These are phyloP conservation scores for Lentinula lateritia DNA, from an alignment of 768 basidiomycete genomes.

Conservation along the genomic window DNA sequence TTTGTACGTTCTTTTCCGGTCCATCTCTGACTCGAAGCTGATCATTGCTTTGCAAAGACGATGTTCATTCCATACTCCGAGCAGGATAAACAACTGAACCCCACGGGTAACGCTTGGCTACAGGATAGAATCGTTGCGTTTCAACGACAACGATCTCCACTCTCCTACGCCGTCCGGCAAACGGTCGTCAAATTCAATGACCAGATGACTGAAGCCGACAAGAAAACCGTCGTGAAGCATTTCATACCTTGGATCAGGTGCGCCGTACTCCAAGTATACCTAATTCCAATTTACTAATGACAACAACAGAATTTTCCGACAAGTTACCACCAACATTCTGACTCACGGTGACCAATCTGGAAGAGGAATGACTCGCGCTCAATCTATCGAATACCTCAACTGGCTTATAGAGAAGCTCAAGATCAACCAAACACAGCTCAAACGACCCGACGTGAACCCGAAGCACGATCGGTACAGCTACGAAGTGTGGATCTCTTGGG, in stretches of 20 bases:
- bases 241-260: not conserved
- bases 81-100: not conserved
- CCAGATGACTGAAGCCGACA: not conserved
- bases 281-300: not conserved
- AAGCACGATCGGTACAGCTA: not conserved
- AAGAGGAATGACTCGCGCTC: not conserved
- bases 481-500: constrained; percentile 1
- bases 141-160: not conserved
- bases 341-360: not conserved
- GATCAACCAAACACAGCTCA: not conserved
- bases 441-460: not conserved
- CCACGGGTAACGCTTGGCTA: not conserved
- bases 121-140: not conserved
- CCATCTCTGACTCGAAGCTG: not conserved
- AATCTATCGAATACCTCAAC: not conserved
- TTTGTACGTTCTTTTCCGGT: not conserved
- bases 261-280: not conserved
- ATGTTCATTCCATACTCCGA: not conserved
- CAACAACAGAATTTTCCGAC: not conserved
- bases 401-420: not conserved
- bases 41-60: not conserved
- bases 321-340: not conserved
- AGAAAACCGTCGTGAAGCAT: not conserved
- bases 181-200: not conserved
- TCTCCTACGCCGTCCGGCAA: not conserved